Base-by-base conservation (phyloP, 176 grass and related monocot species). In the Eragrostis curvula region DNA sequence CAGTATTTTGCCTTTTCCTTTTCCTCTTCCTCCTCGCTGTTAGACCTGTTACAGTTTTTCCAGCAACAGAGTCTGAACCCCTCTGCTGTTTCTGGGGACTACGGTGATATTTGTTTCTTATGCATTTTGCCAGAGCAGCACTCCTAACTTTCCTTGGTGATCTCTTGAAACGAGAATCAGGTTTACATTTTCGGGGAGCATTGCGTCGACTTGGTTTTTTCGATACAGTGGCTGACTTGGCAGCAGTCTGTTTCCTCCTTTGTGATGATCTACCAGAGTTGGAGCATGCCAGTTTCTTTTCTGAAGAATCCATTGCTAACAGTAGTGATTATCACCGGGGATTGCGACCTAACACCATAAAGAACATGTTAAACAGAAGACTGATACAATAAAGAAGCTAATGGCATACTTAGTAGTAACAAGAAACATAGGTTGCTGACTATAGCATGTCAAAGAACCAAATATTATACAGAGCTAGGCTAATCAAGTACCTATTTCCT, bases 271-370 rank as follows among this genome's bases (percentile, higher is more conserved):
- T 91, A 79, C 64, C 79, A 60, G 79, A 51, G 59, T 81, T 86
- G 57, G 86, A 93, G 72, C 61, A 79, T 68, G 70, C 74, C 14
- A 55, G 24, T 71, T 90, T 91, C 50, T 91, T 95, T 88, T 77
- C 93, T 46, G 85, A 77, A 74, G 83, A 75, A 49, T 75, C 9
- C 90, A 93, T 99, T 74, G 55, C 49, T 57, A 51, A 32, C 42
- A 13, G 9, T 74, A 58, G 39, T 42, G 68, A 52, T 42, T 52
- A 67, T 62, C 27, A 78, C 79, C 66, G 56, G 49, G 4, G 51
- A 66, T 42, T n/a, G 53, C 36, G 7, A 74, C 84, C 79, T 90
- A 66, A 58, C 44, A 83, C 9, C 44, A 79, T 40, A 79, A 78
- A 68, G 1, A 36, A 70, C 27, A 65, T 81, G 65, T 71, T 41